These are phyloP conservation scores for Oldenlandia corymbosa DNA, from an alignment of 257 asterid species.

Conservation along the genomic window DNA sequence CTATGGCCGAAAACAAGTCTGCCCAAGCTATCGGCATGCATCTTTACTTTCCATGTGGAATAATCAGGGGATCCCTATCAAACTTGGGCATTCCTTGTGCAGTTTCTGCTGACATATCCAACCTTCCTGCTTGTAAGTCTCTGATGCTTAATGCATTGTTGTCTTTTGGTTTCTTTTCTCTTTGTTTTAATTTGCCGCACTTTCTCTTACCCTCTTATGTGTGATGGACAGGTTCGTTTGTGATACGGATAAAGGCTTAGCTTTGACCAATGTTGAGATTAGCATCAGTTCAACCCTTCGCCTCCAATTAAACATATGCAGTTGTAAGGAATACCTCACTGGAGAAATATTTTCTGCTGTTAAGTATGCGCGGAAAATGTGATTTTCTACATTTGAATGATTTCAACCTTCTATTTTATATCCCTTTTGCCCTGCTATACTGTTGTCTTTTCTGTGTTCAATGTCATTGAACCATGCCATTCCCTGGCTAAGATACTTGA, in stretches of 20 bases:
- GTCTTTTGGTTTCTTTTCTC: not conserved
- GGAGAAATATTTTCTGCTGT: conserved; percentile 7
- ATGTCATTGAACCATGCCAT: no score
- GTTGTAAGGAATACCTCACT: not conserved
- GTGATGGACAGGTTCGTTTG: conserved; percentile 55
- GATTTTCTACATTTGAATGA: not conserved
- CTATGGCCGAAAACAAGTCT: conserved; percentile 82
- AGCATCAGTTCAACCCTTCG: conserved; percentile 3
- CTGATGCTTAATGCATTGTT: conserved; percentile 10
- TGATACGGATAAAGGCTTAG: conserved; percentile 61
- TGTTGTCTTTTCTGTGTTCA: no score
- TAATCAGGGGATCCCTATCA: conserved; percentile 93
- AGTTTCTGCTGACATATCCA: conserved; percentile 95
- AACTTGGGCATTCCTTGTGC: conserved; percentile 99
- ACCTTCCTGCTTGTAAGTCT: conserved; percentile 92
- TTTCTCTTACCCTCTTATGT: conserved; percentile 5
- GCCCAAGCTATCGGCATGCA: conserved; percentile 92
- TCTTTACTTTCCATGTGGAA: conserved; percentile 96
- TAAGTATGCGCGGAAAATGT: not conserved
- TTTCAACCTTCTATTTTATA: not conserved
- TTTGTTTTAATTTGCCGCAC: not conserved
- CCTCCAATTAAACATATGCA: conserved; percentile 4
- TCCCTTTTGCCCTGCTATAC: not conserved
- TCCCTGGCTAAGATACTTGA: no score
- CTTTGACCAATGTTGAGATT: not conserved